A percentile compares a stretch with the other conserved stretches of the same genome.
Evolutionary conservation across 2,329 filamentous ascomycete species (phyloP).

Genomic region (Stagonosporopsis tanaceti): DNA sequence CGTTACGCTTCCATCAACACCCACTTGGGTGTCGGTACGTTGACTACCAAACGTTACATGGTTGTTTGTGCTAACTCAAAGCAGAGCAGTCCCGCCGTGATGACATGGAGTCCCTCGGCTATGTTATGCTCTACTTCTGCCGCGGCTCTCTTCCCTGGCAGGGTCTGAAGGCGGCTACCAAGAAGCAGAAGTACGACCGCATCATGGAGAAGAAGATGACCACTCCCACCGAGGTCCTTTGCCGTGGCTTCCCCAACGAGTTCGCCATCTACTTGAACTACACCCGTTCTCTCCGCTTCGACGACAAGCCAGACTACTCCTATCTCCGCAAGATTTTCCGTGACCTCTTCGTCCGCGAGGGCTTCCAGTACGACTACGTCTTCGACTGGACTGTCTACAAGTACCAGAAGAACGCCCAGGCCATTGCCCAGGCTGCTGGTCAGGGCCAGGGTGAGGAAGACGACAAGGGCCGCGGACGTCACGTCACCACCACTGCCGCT

Average conservation of each 20-base stretch:
- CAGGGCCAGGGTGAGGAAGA: conserved; percentile 73
- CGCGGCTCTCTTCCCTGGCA: conserved; percentile 99
- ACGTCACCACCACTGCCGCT: conserved; percentile 67
- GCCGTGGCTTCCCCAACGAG: conserved; percentile 98
- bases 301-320: conserved; percentile 99
- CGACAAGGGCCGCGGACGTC: conserved; percentile 72
- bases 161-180: conserved; percentile 96
- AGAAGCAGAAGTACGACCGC: conserved; percentile 99
- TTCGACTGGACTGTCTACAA: conserved; percentile 99
- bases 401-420: conserved; percentile 99
- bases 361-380: conserved; percentile 99
- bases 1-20: conserved; percentile 99
- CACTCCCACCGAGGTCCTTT: conserved; percentile 96
- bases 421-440: conserved; percentile 82
- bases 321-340: conserved; percentile 99
- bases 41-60: neutral
- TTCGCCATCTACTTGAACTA: conserved; percentile 99
- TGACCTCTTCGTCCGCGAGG: conserved; percentile 97
- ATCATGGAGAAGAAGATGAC: conserved; percentile 99
- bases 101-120: conserved; percentile 98
- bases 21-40: conserved; percentile 86
- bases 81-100: conserved; percentile 97
- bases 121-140: conserved; percentile 99
- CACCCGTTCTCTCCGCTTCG: conserved; percentile 96
- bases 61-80: conserved; percentile 22